Base-by-base conservation (phyloP, 2,329 filamentous ascomycete species). In the Scytalidium lignicola region DNA sequence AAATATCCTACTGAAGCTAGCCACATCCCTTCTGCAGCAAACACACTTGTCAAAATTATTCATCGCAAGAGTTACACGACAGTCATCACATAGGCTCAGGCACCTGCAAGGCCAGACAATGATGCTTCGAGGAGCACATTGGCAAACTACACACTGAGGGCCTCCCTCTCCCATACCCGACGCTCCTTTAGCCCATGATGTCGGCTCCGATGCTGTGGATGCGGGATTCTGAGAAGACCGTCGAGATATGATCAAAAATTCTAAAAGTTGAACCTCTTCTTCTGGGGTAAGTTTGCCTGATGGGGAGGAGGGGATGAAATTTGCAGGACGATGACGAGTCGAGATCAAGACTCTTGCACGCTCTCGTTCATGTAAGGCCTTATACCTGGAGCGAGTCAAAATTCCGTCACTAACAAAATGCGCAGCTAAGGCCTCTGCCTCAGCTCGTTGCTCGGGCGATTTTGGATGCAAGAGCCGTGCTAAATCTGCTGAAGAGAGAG, bases 1-100 rank as follows among this genome's bases (percentile, higher is more conserved):
- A 74, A 88, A 99, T 52, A 99, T 82, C 58, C 90, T 82, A 57
- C 89, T 91, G 67, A 96, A 97, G 48, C 91, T 93, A 48, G 83
- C 81, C 23, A 97, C 90, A 59, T 93, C 87, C 49, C 89, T 82
- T 45, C 93, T 80, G 67, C 93, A 97, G 62, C 92, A 97, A 37
- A 97, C 91, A 65, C 93, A 99, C 64, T 89, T 95, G 55, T 91
- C 89, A 65, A 95, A 97, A 66, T 97, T 97, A 66, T 96, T 95
- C 83, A 95, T 91, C 3, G 93, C 93, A 54, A 97, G 75, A 41
- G 89, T 92, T 29, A 97, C 88, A 26, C 93, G 79, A 65, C 93
- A 97, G 58, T 97, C 93, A 66, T 99, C 93, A 65, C 93, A 97
- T 12, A 97, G 76, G 58, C 89, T 92, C 50, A 99, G 76, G 65